Evolutionary conservation across 345 rosid genomes (phyloP).

Genomic region (Kandelia obovata): DNA sequence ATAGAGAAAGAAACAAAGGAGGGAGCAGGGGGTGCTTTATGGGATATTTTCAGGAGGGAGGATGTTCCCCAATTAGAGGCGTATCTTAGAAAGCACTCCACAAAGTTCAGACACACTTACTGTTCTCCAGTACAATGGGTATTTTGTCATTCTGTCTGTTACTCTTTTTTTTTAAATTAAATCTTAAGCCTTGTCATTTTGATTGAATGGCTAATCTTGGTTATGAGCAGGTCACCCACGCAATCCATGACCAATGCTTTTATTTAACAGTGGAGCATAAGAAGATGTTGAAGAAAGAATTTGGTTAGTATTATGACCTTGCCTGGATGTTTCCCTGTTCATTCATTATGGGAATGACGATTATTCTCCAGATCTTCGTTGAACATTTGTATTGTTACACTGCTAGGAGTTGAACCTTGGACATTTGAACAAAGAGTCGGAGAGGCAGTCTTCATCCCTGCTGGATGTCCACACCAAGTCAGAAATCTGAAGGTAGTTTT

Average conservation of each 20-base stretch:
- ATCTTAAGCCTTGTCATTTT: not conserved
- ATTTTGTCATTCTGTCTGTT: not conserved
- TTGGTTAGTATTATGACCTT: conserved; percentile 40
- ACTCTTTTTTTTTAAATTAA: not conserved
- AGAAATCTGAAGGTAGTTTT: conserved; percentile 73
- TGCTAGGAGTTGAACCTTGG: conserved; percentile 83
- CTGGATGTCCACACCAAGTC: conserved; percentile 98
- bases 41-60: conserved; percentile 93
- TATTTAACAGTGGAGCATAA: conserved; percentile 71
- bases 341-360: too few relatives aligned
- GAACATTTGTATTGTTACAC: not conserved
- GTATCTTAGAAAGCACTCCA: conserved; percentile 61
- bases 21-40: conserved; percentile 57
- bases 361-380: not conserved
- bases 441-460: conserved; percentile 91
- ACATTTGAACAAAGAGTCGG: conserved; percentile 80
- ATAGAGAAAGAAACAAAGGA: conserved; percentile 11
- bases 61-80: conserved; percentile 75
- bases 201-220: not conserved
- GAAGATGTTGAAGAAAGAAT: conserved; percentile 68
- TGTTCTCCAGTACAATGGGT: conserved; percentile 68
- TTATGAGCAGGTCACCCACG: conserved; percentile 54
- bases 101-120: conserved; percentile 69
- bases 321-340: not conserved
- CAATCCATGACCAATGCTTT: conserved; percentile 79